Evolutionary conservation across 495 filamentous ascomycete species (phyloP).

Genomic region (Penicillium subrubescens): DNA sequence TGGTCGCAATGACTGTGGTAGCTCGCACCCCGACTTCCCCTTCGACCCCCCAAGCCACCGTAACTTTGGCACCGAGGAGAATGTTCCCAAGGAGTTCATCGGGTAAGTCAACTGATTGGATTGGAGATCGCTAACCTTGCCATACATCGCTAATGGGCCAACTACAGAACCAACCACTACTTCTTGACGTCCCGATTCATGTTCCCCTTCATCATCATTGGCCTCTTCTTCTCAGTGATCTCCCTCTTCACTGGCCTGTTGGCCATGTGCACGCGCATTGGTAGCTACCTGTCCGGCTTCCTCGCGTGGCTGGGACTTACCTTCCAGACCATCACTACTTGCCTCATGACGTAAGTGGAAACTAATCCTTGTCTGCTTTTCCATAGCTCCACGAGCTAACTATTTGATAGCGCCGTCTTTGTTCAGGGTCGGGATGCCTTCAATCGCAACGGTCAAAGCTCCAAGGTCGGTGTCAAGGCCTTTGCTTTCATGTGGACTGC

Average conservation of each 20-base stretch:
- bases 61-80: conserved; percentile 61
- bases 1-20: conserved; percentile 60
- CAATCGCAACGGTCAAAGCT: conserved; percentile 53
- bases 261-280: conserved; percentile 62
- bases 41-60: conserved; percentile 59
- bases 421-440: conserved; percentile 78
- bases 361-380: not conserved
- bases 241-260: conserved; percentile 64
- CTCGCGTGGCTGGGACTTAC: conserved; percentile 56
- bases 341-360: conserved; percentile 69
- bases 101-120: conserved; percentile 40
- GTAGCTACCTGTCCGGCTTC: conserved; percentile 60
- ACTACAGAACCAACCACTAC: conserved; percentile 55
- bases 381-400: conserved; percentile 18
- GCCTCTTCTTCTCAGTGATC: conserved; percentile 63
- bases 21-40: conserved; percentile 58
- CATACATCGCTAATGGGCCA: conserved; percentile 14
- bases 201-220: conserved; percentile 72
- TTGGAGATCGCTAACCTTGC: conserved; percentile 13
- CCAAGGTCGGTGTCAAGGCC: conserved; percentile 69
- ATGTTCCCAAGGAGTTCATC: conserved; percentile 58
- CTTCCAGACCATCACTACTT: conserved; percentile 64
- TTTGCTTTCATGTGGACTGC: conserved; percentile 89
- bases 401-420: conserved; percentile 61
- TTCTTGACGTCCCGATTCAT: conserved; percentile 69